A percentile compares a stretch with the other conserved stretches of the same genome.
Evolutionary conservation across 768 basidiomycete species (phyloP).

Genomic region (Hydnum rufescens): DNA sequence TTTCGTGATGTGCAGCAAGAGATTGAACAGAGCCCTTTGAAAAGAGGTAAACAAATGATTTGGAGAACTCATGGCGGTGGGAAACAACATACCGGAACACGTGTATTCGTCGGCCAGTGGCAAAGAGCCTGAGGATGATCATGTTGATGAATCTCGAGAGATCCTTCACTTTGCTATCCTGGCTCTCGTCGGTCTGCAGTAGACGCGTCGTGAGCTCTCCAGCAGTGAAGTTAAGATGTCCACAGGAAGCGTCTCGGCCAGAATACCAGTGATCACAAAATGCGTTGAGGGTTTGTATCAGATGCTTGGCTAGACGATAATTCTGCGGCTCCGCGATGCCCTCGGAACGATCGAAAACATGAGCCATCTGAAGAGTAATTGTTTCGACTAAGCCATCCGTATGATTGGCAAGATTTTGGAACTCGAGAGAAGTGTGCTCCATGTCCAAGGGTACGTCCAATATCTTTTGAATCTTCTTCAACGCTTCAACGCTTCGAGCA

Average conservation of each 20-base stretch:
- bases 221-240: constrained; percentile 72
- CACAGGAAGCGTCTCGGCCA: constrained; percentile 74
- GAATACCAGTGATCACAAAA: constrained; percentile 79
- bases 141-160: constrained; percentile 94
- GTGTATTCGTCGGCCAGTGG: constrained; percentile 73
- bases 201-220: constrained; percentile 76
- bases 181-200: constrained; percentile 81
- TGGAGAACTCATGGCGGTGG: neutral
- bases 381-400: constrained; percentile 76
- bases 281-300: constrained; percentile 88
- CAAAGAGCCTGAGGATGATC: constrained; percentile 87
- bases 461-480: constrained; percentile 84
- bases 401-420: constrained; percentile 59
- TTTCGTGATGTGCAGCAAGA: constrained; percentile 65
- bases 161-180: constrained; percentile 71
- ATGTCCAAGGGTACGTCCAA: constrained; percentile 56
- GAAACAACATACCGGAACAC: constrained; percentile 54
- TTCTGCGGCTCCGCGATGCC: constrained; percentile 57
- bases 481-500: constrained; percentile 67
- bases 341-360: constrained; percentile 69
- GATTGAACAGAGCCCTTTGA: constrained; percentile 50
- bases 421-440: constrained; percentile 45
- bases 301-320: constrained; percentile 88
- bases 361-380: constrained; percentile 77
- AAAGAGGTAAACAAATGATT: neutral